Conservation (phyloP, 179 eudicot genomes). For the Carnegiea gigantea region DNA sequence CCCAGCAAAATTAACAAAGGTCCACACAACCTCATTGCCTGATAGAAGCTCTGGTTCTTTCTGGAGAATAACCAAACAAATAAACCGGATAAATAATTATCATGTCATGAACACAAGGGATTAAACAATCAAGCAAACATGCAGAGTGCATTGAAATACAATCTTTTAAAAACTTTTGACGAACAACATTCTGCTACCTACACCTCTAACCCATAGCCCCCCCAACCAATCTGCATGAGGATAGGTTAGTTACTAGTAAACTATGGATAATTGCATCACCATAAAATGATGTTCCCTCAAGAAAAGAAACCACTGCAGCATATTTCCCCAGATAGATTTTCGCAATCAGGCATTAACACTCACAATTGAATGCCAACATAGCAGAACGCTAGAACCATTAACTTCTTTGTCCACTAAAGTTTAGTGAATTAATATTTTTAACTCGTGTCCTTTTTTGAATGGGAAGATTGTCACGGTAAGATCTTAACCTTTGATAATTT, state of each 20-base stretch:
- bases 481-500: no score
- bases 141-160: neutral
- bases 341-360: neutral
- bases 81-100: neutral
- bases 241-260: neutral
- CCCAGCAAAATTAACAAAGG: slow-evolving; percentile 93
- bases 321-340: neutral
- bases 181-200: neutral
- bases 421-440: no score
- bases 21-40: slow-evolving; percentile 96
- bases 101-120: slow-evolving; percentile 3
- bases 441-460: no score
- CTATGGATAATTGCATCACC: neutral
- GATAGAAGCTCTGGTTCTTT: slow-evolving; percentile 93
- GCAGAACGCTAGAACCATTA: neutral
- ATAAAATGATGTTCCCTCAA: neutral
- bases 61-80: slow-evolving; percentile 34
- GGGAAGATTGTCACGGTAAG: no score
- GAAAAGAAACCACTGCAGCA: neutral
- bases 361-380: neutral
- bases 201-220: neutral
- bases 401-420: neutral
- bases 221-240: neutral
- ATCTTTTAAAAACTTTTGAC: neutral
- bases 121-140: neutral